phyloP scores from a whole-genome alignment of 805 yeast genomes.

The Myxozyma nipponensis region DNA sequence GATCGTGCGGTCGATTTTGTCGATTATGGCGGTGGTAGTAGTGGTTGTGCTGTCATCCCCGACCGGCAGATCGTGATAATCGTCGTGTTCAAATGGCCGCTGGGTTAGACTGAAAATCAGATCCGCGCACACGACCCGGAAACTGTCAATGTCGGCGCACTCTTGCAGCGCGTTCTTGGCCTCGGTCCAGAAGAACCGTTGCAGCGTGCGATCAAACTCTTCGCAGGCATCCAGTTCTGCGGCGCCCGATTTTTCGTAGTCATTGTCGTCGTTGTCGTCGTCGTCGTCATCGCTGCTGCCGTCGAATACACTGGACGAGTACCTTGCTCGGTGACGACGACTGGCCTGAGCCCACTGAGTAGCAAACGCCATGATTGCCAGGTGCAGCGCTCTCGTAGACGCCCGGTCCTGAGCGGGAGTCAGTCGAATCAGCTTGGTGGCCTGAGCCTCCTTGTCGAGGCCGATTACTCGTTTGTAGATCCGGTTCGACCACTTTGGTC shows the following conservation, averaged over 20 bases:
- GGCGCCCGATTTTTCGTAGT: background rate
- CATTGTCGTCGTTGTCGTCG: background rate
- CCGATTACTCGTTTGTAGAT: background rate
- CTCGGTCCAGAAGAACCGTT: background rate
- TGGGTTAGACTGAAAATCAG: background rate
- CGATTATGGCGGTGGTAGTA: background rate
- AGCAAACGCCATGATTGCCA: slow-evolving; percentile 2
- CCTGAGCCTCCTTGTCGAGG: background rate
- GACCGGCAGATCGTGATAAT: background rate
- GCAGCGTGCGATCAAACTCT: background rate
- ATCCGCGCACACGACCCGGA: slow-evolving; percentile 1
- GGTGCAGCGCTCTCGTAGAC: background rate
- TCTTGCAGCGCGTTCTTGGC: background rate
- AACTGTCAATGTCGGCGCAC: background rate
- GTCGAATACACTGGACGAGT: background rate
- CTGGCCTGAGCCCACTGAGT: slow-evolving; percentile 2
- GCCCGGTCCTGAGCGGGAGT: background rate
- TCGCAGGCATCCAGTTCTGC: too few relatives aligned
- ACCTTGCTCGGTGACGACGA: background rate
- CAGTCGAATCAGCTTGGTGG: background rate
- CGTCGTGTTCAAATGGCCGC: background rate
- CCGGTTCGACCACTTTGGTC: background rate
- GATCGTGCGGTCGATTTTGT: background rate
- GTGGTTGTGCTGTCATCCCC: background rate
- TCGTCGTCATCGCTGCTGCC: background rate